Evolutionary conservation across 78 protist species (phyloP).

Genomic region (Polysphondylium violaceum): DNA sequence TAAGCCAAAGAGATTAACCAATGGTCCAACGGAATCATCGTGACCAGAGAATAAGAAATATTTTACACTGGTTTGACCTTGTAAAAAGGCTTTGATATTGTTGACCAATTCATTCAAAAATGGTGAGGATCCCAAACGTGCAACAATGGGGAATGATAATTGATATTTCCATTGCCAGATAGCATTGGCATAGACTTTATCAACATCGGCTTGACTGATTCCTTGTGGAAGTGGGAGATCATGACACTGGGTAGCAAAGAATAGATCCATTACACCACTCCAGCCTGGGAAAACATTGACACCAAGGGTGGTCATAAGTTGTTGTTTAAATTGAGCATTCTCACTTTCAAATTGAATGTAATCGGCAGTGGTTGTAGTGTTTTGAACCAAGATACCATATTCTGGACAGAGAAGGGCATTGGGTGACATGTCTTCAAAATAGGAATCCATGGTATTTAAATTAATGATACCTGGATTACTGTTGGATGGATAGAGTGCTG

Average conservation of each 20-base stretch:
- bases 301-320: neutral
- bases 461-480: neutral
- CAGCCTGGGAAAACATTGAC: constrained; percentile 12
- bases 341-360: neutral
- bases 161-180: neutral
- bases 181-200: constrained; percentile 1
- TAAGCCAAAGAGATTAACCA: constrained; percentile 23
- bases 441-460: constrained; percentile 29
- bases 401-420: neutral
- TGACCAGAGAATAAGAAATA: constrained; percentile 55
- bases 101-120: constrained; percentile 18
- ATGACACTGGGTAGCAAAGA: constrained; percentile 42
- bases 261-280: constrained; percentile 7
- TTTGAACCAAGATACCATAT: neutral
- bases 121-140: constrained; percentile 13
- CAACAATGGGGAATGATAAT: neutral
- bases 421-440: constrained; percentile 13
- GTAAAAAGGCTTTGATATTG: constrained; percentile 21
- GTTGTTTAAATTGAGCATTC: neutral
- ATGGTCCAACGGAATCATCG: constrained; percentile 50
- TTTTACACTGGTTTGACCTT: neutral
- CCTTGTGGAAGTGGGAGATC: constrained; percentile 29
- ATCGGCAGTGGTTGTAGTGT: neutral
- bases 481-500: constrained; percentile 22
- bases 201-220: constrained; percentile 3